These are phyloP conservation scores for Dactylis glomerata DNA, from an alignment of 176 grass and related monocot species.

Conservation along the genomic window DNA sequence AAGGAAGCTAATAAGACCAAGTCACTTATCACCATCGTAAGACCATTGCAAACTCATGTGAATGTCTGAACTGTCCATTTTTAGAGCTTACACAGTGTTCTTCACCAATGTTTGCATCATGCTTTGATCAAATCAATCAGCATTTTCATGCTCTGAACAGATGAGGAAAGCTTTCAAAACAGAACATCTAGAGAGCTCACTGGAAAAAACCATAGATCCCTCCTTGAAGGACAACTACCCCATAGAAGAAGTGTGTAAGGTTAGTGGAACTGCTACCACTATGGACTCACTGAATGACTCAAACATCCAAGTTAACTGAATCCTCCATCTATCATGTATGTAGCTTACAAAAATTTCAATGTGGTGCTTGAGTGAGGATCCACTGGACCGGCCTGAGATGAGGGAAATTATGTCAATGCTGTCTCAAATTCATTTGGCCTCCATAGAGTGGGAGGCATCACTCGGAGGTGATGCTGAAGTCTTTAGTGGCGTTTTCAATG, in stretches of 20 bases:
- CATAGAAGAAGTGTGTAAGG: conserved; percentile 55
- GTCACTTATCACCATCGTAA: conserved; percentile 57
- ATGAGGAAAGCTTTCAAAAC: conserved; percentile 51
- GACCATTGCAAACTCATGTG: neutral
- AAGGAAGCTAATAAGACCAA: conserved; percentile 55
- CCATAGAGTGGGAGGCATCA: conserved; percentile 59
- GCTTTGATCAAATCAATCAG: neutral
- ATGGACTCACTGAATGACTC: neutral
- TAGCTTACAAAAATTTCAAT: conserved; percentile 57
- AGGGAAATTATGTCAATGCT: conserved; percentile 44
- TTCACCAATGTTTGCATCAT: neutral
- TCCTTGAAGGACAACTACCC: conserved; percentile 52
- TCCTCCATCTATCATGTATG: neutral
- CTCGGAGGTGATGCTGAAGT: conserved; percentile 53
- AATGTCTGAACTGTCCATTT: neutral
- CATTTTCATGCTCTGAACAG: conserved; percentile 25
- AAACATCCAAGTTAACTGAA: conserved; percentile 6
- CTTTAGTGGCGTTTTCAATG: conserved; percentile 51
- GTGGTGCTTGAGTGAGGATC: conserved; percentile 62
- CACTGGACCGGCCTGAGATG: conserved; percentile 52
- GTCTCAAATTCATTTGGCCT: conserved; percentile 46
- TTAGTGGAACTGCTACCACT: conserved; percentile 20
- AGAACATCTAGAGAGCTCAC: conserved; percentile 38
- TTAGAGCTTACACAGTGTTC: neutral
- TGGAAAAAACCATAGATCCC: conserved; percentile 45